phyloP scores from a whole-genome alignment of 768 basidiomycete species.

The Suillus tomentosus region DNA sequence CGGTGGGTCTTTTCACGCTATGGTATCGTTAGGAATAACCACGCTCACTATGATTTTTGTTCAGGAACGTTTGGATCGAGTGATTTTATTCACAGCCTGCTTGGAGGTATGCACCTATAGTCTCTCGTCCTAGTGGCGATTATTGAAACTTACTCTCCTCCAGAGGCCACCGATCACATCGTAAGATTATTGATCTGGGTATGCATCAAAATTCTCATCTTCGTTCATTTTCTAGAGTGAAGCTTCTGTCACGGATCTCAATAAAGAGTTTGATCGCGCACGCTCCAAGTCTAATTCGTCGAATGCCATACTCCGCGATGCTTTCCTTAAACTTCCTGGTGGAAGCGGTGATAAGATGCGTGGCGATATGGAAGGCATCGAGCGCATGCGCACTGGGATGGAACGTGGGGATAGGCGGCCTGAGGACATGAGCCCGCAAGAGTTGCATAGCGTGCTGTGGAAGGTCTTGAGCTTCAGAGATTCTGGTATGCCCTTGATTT shows the following conservation, averaged over 20 bases:
- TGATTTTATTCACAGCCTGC: conserved; percentile 77
- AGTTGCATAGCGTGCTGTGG: conserved; percentile 83
- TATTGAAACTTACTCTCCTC: background rate
- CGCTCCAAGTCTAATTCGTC: conserved; percentile 49
- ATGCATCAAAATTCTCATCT: conserved; percentile 5
- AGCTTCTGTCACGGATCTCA: conserved; percentile 87
- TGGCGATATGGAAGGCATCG: conserved; percentile 75
- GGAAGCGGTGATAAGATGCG: conserved; percentile 60
- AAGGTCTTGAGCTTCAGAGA: conserved; percentile 86
- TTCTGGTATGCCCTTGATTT: conserved; percentile 47
- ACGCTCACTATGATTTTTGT: background rate
- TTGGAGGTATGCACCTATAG: conserved; percentile 56
- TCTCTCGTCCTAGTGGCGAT: background rate
- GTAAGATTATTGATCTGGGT: conserved; percentile 36
- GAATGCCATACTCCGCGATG: conserved; percentile 54
- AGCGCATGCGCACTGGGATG: conserved; percentile 63
- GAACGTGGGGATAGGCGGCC: conserved; percentile 68
- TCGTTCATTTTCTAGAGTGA: conserved; percentile 29
- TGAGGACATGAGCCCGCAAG: conserved; percentile 85
- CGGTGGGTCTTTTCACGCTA: conserved; percentile 35
- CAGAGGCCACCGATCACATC: conserved; percentile 67
- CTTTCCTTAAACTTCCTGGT: conserved; percentile 67
- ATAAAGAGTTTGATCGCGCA: conserved; percentile 73
- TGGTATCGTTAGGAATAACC: background rate
- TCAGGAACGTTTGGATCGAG: conserved; percentile 73